Percentiles rank a stretch among this genome's conserved stretches.
Conservation (phyloP, 345 rosid genomes). For the Trapa bicornis region DNA sequence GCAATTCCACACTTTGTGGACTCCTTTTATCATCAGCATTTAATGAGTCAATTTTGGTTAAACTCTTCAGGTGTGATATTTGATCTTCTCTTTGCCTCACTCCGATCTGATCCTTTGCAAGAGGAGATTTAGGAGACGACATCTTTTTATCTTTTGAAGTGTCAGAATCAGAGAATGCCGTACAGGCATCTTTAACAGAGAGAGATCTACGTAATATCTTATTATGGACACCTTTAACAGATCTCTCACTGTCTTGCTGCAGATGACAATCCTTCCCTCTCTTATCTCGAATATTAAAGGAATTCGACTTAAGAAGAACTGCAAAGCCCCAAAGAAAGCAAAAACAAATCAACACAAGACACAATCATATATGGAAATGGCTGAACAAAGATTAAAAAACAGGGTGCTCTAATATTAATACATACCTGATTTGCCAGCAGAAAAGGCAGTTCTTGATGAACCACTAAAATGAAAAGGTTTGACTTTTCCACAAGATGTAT, state of each 20-base stretch:
- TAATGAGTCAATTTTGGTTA: background rate
- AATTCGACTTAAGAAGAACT: background rate
- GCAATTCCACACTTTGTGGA: background rate
- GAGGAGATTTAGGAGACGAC: background rate
- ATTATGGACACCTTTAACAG: conserved; percentile 2
- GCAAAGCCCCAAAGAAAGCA: background rate
- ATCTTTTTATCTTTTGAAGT: conserved; percentile 18
- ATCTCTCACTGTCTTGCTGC: background rate
- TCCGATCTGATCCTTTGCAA: background rate
- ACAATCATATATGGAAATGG: background rate
- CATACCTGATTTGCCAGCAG: conserved; percentile 4
- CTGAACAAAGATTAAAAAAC: background rate
- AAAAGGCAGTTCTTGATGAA: background rate
- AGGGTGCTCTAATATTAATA: background rate
- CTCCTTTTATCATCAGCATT: background rate
- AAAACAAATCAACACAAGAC: background rate
- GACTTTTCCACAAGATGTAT: background rate
- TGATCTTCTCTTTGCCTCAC: background rate
- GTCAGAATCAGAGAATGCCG: conserved; percentile 11
- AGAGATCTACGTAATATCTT: conserved; percentile 21
- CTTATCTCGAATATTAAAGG: background rate
- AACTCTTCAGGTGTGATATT: background rate
- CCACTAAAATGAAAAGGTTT: conserved; percentile 1
- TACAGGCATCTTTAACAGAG: conserved; percentile 25
- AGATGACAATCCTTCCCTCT: background rate